Base-by-base conservation (phyloP, 495 filamentous ascomycete species). In the Bryoglossum gracile region DNA sequence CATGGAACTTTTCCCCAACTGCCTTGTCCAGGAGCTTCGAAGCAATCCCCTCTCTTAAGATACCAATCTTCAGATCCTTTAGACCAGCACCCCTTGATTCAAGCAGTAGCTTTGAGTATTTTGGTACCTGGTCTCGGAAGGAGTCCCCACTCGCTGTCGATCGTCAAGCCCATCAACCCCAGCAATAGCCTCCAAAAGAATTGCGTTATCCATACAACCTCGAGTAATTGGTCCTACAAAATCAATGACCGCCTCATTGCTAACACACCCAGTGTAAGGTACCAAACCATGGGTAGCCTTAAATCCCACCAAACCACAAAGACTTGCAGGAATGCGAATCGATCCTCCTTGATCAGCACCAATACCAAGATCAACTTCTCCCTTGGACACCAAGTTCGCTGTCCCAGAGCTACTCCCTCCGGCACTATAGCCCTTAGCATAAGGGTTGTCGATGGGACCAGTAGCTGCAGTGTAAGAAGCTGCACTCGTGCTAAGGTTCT, bases 101-200 rank as follows among this genome's bases (percentile, higher is more conserved):
- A 17, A 66, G 58, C 8, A 69, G 63, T 8, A 67, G 51, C 17
- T 58, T 34, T 9, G 67, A 66, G 51, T 66, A 67, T 8, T 62
- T 64, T 1, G 59, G 59, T 0, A 62, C 55, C 17, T 54, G 47
- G n/a, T 55, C 45, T 22, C 33, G 48, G 18, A 61, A 59, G 62
- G 62, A 9, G 57, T 44, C 58, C 64, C 58, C 62, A 56, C 30
- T 57, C 50, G 46, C 44, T 59, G 66, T 16, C 69, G 59, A 51
- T 76, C 73, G 48, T 78, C 74, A 25, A 76, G 70, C 1, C 68
- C 68, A 51, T 78, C 74, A 43, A 68, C 64, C 22, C 74, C 74
- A 48, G 68, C 65, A 44, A 78, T 73, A 0, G 60, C 65, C 48
- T 76, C 62, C 22, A 77, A 54, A 14, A 70, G 62, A 23, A 52